These are phyloP conservation scores for Nigrospora osmanthi DNA, from an alignment of 2,329 filamentous ascomycete species.

Conservation along the genomic window DNA sequence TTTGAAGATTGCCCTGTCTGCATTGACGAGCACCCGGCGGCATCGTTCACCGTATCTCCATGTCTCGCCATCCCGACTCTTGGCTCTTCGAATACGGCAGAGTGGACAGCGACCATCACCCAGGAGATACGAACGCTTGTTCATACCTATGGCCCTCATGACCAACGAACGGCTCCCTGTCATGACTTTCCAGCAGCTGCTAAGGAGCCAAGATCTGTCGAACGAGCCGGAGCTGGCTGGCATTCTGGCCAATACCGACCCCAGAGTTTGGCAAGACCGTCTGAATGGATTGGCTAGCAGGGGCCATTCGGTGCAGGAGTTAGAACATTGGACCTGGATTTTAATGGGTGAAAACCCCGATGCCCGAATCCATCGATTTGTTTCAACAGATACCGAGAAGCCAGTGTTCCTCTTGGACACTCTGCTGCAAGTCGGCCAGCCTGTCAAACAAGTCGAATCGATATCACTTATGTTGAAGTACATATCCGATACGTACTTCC, in stretches of 20 bases:
- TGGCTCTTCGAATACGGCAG: background rate
- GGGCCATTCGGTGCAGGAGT: slow-evolving; percentile 23
- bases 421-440: slow-evolving; percentile 25
- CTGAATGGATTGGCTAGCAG: slow-evolving; percentile 20
- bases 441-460: slow-evolving; percentile 19
- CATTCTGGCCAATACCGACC: slow-evolving; percentile 8
- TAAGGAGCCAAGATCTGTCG: slow-evolving; percentile 12
- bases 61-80: background rate
- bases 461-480: slow-evolving; percentile 25
- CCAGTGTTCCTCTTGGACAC: slow-evolving; percentile 31
- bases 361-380: slow-evolving; percentile 24
- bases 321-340: slow-evolving; percentile 34
- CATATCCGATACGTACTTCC: slow-evolving; percentile 16
- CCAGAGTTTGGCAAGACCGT: slow-evolving; percentile 19
- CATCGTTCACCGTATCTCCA: background rate
- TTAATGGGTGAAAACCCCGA: slow-evolving; percentile 25
- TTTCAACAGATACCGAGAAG: slow-evolving; percentile 22
- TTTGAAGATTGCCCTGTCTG: background rate
- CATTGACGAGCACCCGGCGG: background rate
- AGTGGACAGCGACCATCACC: background rate
- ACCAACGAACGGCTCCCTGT: slow-evolving; percentile 19
- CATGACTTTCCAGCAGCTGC: slow-evolving; percentile 15
- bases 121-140: slow-evolving; percentile 3
- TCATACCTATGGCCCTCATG: slow-evolving; percentile 4
- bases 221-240: slow-evolving; percentile 9